Conservation (phyloP, 1,139 yeast genomes). For the Scheffersomyces segobiensis region DNA sequence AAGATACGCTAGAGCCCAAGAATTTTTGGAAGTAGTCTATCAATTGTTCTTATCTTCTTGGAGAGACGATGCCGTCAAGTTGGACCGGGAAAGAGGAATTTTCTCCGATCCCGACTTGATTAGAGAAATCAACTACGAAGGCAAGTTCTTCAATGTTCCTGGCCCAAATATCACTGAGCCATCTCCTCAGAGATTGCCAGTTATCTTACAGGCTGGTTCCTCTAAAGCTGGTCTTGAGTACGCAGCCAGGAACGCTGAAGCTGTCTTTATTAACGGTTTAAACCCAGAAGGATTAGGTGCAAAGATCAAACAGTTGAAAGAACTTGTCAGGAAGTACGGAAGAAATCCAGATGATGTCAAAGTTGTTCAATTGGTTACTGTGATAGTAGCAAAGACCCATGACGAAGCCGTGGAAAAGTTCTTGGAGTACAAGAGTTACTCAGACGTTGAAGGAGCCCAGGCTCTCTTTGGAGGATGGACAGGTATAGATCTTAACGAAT, state of each 20-base stretch:
- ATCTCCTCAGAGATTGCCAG: slow-evolving; percentile 45
- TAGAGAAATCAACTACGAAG: slow-evolving; percentile 41
- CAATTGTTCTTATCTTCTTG: slow-evolving; percentile 43
- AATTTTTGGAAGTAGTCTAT: slow-evolving; percentile 41
- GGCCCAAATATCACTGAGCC: slow-evolving; percentile 47
- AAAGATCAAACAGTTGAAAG: slow-evolving; percentile 29
- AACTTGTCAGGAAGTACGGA: slow-evolving; percentile 31
- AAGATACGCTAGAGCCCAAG: slow-evolving; percentile 44
- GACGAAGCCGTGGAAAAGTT: slow-evolving; percentile 35
- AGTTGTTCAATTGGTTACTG: slow-evolving; percentile 33
- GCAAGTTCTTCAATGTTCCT: slow-evolving; percentile 42
- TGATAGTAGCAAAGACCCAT: slow-evolving; percentile 34
- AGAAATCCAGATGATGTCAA: slow-evolving; percentile 38
- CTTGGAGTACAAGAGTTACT: slow-evolving; percentile 28
- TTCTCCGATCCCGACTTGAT: slow-evolving; percentile 41
- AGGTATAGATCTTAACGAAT: slow-evolving; percentile 34
- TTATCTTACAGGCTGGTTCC: slow-evolving; percentile 50
- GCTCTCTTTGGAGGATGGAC: slow-evolving; percentile 41
- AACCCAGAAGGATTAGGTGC: slow-evolving; percentile 29
- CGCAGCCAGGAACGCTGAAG: slow-evolving; percentile 49
- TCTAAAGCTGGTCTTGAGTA: slow-evolving; percentile 42
- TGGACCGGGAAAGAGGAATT: slow-evolving; percentile 24
- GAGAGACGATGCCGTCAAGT: slow-evolving; percentile 47
- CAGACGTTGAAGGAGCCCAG: slow-evolving; percentile 42
- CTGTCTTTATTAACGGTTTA: slow-evolving; percentile 34